Evolutionary conservation across 371 early-diverging fungal genomes (phyloP).

Genomic region (Rhizopus stolonifer): DNA sequence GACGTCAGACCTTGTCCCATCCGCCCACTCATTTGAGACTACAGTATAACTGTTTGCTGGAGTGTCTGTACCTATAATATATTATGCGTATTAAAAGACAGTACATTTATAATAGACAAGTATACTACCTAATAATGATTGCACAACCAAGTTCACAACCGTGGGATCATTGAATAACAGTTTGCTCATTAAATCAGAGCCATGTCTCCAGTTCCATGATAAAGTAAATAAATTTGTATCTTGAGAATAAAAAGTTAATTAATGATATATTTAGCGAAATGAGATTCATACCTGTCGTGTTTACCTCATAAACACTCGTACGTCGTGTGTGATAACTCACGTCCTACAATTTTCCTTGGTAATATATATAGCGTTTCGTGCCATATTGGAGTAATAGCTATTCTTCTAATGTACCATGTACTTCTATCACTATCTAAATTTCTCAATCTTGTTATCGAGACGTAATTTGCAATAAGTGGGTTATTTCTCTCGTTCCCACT

Average conservation of each 20-base stretch:
- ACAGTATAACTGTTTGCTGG: slow-evolving; percentile 13
- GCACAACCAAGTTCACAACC: slow-evolving; percentile 14
- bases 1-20: slow-evolving; percentile 9
- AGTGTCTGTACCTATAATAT: slow-evolving; percentile 11
- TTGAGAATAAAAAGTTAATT: slow-evolving; percentile 12
- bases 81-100: slow-evolving; percentile 11
- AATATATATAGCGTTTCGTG: too few relatives aligned
- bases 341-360: too few relatives aligned
- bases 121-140: slow-evolving; percentile 18
- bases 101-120: slow-evolving; percentile 6
- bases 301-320: too few relatives aligned
- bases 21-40: slow-evolving; percentile 11
- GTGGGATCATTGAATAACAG: slow-evolving; percentile 12
- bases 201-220: slow-evolving; percentile 6
- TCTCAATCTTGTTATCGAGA: too few relatives aligned
- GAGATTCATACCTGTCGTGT: slow-evolving; percentile 12
- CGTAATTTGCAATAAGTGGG: too few relatives aligned
- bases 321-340: too few relatives aligned
- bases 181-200: slow-evolving; percentile 13
- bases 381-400: too few relatives aligned
- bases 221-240: slow-evolving; percentile 7
- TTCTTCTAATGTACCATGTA: too few relatives aligned
- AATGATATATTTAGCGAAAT: slow-evolving; percentile 1
- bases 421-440: too few relatives aligned
- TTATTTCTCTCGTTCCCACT: too few relatives aligned